Base-by-base conservation (phyloP, 805 yeast species). In the Candida krabiensis region DNA sequence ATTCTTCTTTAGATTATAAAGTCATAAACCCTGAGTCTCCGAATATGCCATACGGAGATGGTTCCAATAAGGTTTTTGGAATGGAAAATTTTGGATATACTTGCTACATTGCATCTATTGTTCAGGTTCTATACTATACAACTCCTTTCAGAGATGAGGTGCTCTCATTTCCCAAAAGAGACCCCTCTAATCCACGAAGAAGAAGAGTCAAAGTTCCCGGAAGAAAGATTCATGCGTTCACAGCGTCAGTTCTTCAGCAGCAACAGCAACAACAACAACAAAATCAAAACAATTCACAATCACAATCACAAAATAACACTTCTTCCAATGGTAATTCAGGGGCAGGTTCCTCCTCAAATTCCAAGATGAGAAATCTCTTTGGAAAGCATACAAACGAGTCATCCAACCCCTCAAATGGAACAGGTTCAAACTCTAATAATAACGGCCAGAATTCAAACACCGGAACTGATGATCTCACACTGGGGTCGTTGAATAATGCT, bases 41-140 rank as follows among this genome's bases (percentile, higher is more conserved):
- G 6, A 30, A 52, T 9, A 40, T 67, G 43, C 83, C 82, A 8
- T 79, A 61, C 54, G 90, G 88, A 4, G 81, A 80, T 56, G 90
- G 89, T 2, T 66, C 80, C 5, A 68, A 75, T 43, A 85, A 83
- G 58, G 73, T 85, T 16, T 85, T 77, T 58, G 95, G 95, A 1
- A 77, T 83, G 75, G 93, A 86, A 56, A 86, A 86, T 56, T 85
- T 84, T 53, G 96, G 95, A 2, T 83, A 89, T 58, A 89, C 97
- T 0, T 93, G 98, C 65, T 91, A 91, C 66, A 86, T 96, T 63
- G 93, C 93, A 53, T 87, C 96, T 8, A 86, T 93, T 21, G 65
- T 93, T 17, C 99, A 93, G 60, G 87, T 95, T 49, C 71, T 91
- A 8, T 91, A 77, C 67, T 82, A 85, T 63, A 74, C 91, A 3